These are phyloP conservation scores for Thraustotheca clavata DNA, from an alignment of 352 stramenopile species.

Conservation along the genomic window DNA sequence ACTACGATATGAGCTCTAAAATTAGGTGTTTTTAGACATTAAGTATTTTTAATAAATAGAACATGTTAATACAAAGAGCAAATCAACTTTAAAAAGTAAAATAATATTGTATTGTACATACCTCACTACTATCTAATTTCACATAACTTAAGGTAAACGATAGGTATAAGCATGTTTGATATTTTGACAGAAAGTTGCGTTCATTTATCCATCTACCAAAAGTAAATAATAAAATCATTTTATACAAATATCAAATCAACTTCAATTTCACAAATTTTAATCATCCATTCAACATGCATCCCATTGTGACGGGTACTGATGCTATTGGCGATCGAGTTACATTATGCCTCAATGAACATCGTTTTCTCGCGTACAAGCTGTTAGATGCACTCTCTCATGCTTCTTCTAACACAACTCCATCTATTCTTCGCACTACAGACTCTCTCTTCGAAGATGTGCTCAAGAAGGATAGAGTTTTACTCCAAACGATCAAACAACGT, in stretches of 20 bases:
- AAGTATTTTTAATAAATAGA: no score
- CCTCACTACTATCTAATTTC: no score
- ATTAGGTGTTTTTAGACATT: no score
- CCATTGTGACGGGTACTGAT: neutral
- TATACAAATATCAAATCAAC: neutral
- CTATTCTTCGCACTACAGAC: constrained; percentile 62
- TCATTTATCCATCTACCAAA: no score
- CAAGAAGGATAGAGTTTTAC: constrained; percentile 64
- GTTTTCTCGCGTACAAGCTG: constrained; percentile 76
- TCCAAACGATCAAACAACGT: constrained; percentile 68
- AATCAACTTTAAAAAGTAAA: no score
- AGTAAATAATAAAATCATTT: neutral
- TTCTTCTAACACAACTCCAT: constrained; percentile 63
- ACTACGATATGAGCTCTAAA: no score
- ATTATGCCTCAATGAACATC: constrained; percentile 67
- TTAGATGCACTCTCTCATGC: constrained; percentile 66
- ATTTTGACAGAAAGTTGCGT: no score
- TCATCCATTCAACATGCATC: neutral
- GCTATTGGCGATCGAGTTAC: constrained; percentile 59
- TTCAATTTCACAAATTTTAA: neutral
- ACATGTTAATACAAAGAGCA: no score
- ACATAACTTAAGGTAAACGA: no score
- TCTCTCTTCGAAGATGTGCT: constrained; percentile 67
- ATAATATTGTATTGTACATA: no score
- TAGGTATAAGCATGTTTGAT: no score